Conservation (phyloP, 371 early-diverging fungal genomes). For the Haplosporangium sp. region DNA sequence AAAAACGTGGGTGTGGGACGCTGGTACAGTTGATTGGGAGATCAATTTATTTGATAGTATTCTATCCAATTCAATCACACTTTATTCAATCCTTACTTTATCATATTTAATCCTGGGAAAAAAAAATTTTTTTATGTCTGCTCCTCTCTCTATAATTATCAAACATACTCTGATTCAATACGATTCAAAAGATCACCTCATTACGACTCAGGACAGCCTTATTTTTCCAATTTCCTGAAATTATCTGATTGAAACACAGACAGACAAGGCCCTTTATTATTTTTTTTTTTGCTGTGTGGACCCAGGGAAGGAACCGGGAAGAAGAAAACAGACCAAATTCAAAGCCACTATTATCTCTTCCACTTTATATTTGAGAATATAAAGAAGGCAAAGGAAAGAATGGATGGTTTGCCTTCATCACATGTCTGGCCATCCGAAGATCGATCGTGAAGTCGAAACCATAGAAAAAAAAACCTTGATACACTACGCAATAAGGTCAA, state of each 20-base stretch:
- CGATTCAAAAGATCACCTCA: conserved; percentile 4
- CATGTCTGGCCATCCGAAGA: too few species aligned
- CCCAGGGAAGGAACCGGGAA: neutral
- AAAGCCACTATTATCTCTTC: too few species aligned
- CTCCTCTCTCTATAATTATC: conserved; percentile 1
- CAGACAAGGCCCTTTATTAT: neutral
- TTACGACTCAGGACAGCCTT: conserved; percentile 1
- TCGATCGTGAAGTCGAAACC: too few species aligned
- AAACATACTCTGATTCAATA: conserved; percentile 1
- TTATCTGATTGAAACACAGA: neutral
- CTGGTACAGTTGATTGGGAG: neutral
- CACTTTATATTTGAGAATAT: too few species aligned
- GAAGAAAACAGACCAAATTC: neutral
- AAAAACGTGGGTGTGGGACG: neutral
- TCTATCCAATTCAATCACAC: neutral
- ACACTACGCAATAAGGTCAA: too few species aligned
- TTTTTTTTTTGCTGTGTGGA: conserved; percentile 1
- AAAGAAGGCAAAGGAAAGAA: too few species aligned
- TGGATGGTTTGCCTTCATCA: too few species aligned
- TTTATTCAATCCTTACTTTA: neutral
- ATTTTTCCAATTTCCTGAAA: neutral
- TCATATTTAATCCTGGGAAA: conserved; percentile 5
- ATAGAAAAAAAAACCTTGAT: too few species aligned
- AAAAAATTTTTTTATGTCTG: conserved; percentile 1
- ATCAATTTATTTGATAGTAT: neutral